Evolutionary conservation across 129 eudicot genomes (phyloP).

Genomic region (Mikania micrantha): DNA sequence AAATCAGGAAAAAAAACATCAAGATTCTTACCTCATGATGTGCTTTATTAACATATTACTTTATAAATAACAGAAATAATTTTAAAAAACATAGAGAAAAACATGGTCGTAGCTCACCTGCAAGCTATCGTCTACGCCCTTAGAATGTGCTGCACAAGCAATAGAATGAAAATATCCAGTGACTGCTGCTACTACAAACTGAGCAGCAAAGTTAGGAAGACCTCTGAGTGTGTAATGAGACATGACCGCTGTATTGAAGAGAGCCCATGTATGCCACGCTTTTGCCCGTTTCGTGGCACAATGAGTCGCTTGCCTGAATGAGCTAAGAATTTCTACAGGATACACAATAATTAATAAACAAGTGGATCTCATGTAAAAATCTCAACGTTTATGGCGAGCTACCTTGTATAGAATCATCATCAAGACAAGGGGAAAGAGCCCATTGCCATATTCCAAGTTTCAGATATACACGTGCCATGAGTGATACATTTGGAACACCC

Average conservation of each 20-base stretch:
- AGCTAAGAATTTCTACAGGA: conserved; percentile 62
- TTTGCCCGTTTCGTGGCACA: conserved; percentile 83
- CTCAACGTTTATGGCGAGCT: not conserved
- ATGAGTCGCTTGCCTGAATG: conserved; percentile 75
- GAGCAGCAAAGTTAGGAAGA: conserved; percentile 50
- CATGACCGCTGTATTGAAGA: conserved; percentile 97
- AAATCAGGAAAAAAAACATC: not conserved
- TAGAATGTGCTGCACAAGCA: conserved; percentile 89
- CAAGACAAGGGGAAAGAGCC: conserved; percentile 86
- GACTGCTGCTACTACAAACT: conserved; percentile 92
- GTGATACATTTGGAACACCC: conserved; percentile 51
- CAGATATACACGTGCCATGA: conserved; percentile 82
- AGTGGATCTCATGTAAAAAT: conserved; percentile 5
- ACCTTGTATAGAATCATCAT: conserved; percentile 90
- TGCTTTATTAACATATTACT: not conserved
- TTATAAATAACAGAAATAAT: not conserved
- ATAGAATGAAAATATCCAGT: conserved; percentile 97
- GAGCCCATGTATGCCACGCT: conserved; percentile 99
- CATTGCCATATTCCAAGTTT: conserved; percentile 86
- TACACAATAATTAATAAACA: not conserved
- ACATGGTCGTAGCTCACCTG: conserved; percentile 43
- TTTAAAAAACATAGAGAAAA: not conserved
- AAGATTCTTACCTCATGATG: not conserved
- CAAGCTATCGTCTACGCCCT: conserved; percentile 95
- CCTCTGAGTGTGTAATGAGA: conserved; percentile 89